Evolutionary conservation across 192 early-diverging fungal species (phyloP).

Genomic region (Rhizoclosmatium globosum): DNA sequence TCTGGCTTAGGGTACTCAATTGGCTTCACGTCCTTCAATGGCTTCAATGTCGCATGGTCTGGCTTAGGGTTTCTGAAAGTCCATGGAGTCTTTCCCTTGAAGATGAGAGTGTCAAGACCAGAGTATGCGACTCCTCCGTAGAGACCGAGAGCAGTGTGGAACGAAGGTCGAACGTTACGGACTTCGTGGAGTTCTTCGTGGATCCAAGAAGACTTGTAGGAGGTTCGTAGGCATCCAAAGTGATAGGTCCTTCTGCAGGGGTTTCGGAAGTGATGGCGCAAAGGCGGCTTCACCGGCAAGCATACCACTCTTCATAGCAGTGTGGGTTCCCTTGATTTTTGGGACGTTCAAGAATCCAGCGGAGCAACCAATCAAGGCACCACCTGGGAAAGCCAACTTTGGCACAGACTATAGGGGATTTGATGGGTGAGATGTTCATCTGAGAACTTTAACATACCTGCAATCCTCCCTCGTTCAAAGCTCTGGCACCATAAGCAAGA

Average conservation of each 20-base stretch:
- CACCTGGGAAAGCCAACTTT: conserved; percentile 93
- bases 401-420: conserved; percentile 82
- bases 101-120: conserved; percentile 87
- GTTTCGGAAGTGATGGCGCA: conserved; percentile 67
- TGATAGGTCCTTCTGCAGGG: conserved; percentile 67
- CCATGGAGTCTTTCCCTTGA: conserved; percentile 93
- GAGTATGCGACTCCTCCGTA: conserved; percentile 87
- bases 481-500: conserved; percentile 93
- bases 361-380: conserved; percentile 93
- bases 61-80: conserved; percentile 89
- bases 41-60: conserved; percentile 81
- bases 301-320: conserved; percentile 99
- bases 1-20: conserved; percentile 98
- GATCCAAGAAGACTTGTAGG: conserved; percentile 86
- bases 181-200: conserved; percentile 90
- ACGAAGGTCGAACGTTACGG: conserved; percentile 93
- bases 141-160: conserved; percentile 87
- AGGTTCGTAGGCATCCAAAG: conserved; percentile 81
- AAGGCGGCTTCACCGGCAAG: conserved; percentile 92
- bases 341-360: conserved; percentile 97
- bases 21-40: conserved; percentile 70
- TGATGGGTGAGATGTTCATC: too few species aligned
- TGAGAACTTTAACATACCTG: neutral
- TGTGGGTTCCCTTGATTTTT: conserved; percentile 99
- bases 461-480: conserved; percentile 95